phyloP scores from a whole-genome alignment of 2,329 filamentous ascomycete genomes.

The Colletotrichum coccodes region DNA sequence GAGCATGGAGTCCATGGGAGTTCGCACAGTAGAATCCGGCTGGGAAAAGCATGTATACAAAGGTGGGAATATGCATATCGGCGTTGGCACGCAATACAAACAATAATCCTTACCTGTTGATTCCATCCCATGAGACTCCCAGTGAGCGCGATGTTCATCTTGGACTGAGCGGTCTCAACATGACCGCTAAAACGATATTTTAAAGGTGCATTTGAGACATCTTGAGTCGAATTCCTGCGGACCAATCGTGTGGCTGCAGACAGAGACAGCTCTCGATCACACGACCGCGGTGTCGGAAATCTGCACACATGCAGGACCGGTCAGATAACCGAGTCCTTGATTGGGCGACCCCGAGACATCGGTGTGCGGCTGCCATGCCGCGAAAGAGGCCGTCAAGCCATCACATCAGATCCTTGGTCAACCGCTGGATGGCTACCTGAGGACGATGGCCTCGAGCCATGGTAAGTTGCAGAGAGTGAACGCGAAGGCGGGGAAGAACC shows the following conservation, averaged over 20 bases:
- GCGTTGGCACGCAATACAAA: slow-evolving; percentile 1
- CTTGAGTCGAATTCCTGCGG: background rate
- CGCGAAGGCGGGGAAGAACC: background rate
- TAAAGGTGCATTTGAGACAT: background rate
- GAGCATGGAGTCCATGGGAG: slow-evolving; percentile 20
- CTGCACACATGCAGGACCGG: slow-evolving; percentile 21
- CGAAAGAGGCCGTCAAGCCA: slow-evolving; percentile 3
- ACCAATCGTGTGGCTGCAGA: slow-evolving; percentile 4
- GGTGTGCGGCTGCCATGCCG: slow-evolving; percentile 20
- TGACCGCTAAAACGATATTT: background rate
- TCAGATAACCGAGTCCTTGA: slow-evolving; percentile 5
- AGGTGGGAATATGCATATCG: background rate
- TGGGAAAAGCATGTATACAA: slow-evolving; percentile 26
- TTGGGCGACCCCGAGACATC: slow-evolving; percentile 11
- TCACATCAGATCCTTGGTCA: background rate
- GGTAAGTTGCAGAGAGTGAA: background rate
- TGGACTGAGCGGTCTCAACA: background rate
- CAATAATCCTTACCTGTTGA: background rate
- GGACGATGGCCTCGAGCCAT: background rate
- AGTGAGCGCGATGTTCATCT: background rate
- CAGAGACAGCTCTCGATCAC: slow-evolving; percentile 7
- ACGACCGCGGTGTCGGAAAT: slow-evolving; percentile 25
- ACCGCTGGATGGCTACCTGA: background rate
- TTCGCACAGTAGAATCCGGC: slow-evolving; percentile 20
- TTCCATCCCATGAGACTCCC: background rate